phyloP scores from a whole-genome alignment of 257 asterid genomes.

The Haberlea rhodopensis region DNA sequence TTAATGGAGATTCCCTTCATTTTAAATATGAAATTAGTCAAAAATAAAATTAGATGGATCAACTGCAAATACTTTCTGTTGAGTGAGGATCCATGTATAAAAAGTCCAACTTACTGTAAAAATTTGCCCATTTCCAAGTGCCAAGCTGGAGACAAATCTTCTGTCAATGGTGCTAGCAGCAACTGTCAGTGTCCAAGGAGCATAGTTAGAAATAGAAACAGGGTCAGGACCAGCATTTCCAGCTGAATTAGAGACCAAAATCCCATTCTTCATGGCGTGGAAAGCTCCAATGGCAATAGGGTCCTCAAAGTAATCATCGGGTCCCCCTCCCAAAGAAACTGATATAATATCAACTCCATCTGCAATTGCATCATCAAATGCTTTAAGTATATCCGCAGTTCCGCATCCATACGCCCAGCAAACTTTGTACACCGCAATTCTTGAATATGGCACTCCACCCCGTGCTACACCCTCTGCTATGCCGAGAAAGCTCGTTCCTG shows the following conservation, averaged over 20 bases:
- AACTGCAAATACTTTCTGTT: not conserved
- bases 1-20: conserved; percentile 50
- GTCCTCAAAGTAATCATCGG: conserved; percentile 31
- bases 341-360: conserved; percentile 41
- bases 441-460: conserved; percentile 44
- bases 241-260: conserved; percentile 36
- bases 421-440: conserved; percentile 39
- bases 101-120: conserved; percentile 26
- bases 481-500: conserved; percentile 35
- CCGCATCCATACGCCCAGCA: conserved; percentile 32
- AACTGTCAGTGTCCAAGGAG: conserved; percentile 44
- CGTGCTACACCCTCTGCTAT: conserved; percentile 40
- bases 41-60: not conserved
- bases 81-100: not conserved
- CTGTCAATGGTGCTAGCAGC: conserved; percentile 54
- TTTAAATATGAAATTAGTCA: not conserved
- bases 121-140: conserved; percentile 36
- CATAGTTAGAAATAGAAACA: conserved; percentile 28
- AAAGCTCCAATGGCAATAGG: conserved; percentile 41
- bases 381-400: conserved; percentile 27
- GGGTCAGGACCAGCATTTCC: conserved; percentile 41
- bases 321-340: conserved; percentile 26
- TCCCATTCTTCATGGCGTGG: conserved; percentile 47
- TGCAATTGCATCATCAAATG: conserved; percentile 41
- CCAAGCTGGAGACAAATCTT: conserved; percentile 30